Evolutionary conservation across 768 basidiomycete genomes (phyloP).

Genomic region (Trametes maxima): DNA sequence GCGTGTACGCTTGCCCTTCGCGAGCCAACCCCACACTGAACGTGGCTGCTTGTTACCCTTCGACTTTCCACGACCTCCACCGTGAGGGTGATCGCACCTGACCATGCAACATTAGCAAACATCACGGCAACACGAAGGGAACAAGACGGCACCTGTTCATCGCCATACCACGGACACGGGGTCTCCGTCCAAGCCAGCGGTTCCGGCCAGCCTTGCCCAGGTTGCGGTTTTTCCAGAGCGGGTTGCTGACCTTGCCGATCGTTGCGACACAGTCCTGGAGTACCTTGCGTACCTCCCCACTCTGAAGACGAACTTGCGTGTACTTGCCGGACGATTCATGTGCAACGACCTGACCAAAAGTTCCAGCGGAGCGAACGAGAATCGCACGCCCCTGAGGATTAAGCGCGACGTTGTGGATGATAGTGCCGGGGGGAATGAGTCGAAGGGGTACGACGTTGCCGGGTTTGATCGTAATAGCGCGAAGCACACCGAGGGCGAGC

Average conservation of each 20-base stretch:
- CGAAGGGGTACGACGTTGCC: constrained; percentile 93
- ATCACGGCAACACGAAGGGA: constrained; percentile 7
- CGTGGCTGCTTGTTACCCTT: constrained; percentile 96
- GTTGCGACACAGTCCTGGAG: constrained; percentile 83
- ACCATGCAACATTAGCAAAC: constrained; percentile 5
- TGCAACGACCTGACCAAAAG: constrained; percentile 78
- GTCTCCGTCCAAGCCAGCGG: constrained; percentile 85
- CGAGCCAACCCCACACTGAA: constrained; percentile 90
- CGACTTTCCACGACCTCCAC: constrained; percentile 96
- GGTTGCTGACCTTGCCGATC: constrained; percentile 90
- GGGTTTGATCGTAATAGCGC: constrained; percentile 79
- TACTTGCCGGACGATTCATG: constrained; percentile 75
- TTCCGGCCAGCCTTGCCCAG: constrained; percentile 92
- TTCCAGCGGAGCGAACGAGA: constrained; percentile 89
- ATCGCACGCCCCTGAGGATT: constrained; percentile 73
- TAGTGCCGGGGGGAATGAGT: constrained; percentile 89
- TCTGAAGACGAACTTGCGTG: constrained; percentile 82
- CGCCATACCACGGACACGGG: constrained; percentile 90
- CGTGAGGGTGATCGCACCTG: constrained; percentile 91
- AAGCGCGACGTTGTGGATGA: constrained; percentile 85
- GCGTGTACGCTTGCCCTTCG: constrained; percentile 91
- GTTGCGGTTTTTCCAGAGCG: constrained; percentile 79
- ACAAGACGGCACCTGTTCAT: constrained; percentile 81
- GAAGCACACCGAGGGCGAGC: constrained; percentile 83
- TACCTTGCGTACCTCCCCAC: constrained; percentile 90